These are phyloP conservation scores for Amylocarpus encephaloides DNA, from an alignment of 2,329 filamentous ascomycete species.

Conservation along the genomic window DNA sequence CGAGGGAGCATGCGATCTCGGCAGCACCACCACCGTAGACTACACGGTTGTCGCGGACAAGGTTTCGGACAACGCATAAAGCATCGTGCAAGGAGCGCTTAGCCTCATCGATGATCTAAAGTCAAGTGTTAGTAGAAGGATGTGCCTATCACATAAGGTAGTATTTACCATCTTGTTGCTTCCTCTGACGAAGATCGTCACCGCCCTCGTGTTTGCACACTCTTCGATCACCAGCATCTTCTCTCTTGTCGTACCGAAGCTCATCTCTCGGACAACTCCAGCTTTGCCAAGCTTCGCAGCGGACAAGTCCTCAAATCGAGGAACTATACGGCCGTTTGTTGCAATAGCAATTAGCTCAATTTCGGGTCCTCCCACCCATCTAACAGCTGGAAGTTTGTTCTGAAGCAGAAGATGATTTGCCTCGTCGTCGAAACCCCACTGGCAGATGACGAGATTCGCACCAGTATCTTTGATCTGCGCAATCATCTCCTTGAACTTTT, in stretches of 20 bases:
- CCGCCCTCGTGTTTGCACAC: slow-evolving; percentile 93
- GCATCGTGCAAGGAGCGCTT: slow-evolving; percentile 97
- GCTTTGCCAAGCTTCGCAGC: slow-evolving; percentile 86
- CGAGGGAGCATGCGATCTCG: slow-evolving; percentile 93
- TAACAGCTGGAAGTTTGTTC: slow-evolving; percentile 89
- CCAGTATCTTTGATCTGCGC: slow-evolving; percentile 95
- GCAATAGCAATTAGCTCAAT: slow-evolving; percentile 98
- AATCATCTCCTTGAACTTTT: slow-evolving; percentile 98
- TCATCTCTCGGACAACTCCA: slow-evolving; percentile 88
- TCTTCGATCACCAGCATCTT: slow-evolving; percentile 99
- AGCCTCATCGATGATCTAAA: slow-evolving; percentile 94
- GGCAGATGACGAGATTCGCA: slow-evolving; percentile 95
- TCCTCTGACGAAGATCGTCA: slow-evolving; percentile 92
- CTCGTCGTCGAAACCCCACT: slow-evolving; percentile 99
- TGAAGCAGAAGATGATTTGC: slow-evolving; percentile 95
- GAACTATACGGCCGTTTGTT: slow-evolving; percentile 95
- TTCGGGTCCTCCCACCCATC: slow-evolving; percentile 97
- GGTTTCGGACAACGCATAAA: slow-evolving; percentile 92
- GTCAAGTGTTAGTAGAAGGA: slow-evolving; percentile 19
- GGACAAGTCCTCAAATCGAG: slow-evolving; percentile 90
- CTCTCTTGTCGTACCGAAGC: slow-evolving; percentile 92
- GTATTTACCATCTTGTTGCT: slow-evolving; percentile 94
- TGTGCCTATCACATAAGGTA: slow-evolving; percentile 1
- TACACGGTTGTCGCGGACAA: slow-evolving; percentile 92
- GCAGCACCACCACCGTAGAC: slow-evolving; percentile 96